A percentile compares a stretch with the other conserved stretches of the same genome.
These are phyloP conservation scores for Diplodia seriata DNA, from an alignment of 2,329 filamentous ascomycete genomes.

Conservation along the genomic window DNA sequence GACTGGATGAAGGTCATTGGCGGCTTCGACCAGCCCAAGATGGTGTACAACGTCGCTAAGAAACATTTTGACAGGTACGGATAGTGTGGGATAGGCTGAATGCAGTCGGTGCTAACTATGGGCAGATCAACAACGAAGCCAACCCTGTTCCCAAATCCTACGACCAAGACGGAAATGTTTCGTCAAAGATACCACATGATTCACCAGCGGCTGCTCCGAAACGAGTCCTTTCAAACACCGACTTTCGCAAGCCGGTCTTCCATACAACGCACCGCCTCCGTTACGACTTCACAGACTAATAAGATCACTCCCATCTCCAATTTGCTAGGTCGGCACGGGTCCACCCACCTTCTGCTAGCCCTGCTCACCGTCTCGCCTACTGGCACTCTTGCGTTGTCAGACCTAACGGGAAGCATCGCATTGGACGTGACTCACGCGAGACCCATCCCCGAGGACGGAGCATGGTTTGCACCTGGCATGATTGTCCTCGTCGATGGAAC, in stretches of 20 bases:
- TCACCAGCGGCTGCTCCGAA: conserved; percentile 88
- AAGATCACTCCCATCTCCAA: conserved; percentile 87
- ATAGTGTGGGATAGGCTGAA: not conserved
- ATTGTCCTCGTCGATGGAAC: conserved; percentile 92
- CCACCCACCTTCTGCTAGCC: conserved; percentile 84
- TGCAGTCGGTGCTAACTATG: conserved; percentile 35
- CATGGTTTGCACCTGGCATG: conserved; percentile 96
- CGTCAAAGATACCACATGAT: conserved; percentile 91
- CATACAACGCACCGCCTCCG: conserved; percentile 65
- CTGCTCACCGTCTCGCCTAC: conserved; percentile 82
- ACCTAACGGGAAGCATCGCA: conserved; percentile 85
- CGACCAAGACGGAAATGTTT: conserved; percentile 84
- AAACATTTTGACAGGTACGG: conserved; percentile 85
- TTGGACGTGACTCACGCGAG: conserved; percentile 83
- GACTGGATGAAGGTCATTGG: conserved; percentile 84
- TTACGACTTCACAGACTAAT: conserved; percentile 63
- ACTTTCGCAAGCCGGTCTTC: conserved; percentile 66
- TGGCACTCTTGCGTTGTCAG: conserved; percentile 80
- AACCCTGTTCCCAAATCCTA: conserved; percentile 70
- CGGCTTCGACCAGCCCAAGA: conserved; percentile 84
- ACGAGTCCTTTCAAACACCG: conserved; percentile 89
- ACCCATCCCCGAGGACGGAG: conserved; percentile 81
- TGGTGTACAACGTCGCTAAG: conserved; percentile 77
- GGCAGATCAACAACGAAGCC: conserved; percentile 50
- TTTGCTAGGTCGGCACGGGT: conserved; percentile 78